phyloP scores from a whole-genome alignment of 2,329 filamentous ascomycete species.

The Pseudocercospora crystallina region DNA sequence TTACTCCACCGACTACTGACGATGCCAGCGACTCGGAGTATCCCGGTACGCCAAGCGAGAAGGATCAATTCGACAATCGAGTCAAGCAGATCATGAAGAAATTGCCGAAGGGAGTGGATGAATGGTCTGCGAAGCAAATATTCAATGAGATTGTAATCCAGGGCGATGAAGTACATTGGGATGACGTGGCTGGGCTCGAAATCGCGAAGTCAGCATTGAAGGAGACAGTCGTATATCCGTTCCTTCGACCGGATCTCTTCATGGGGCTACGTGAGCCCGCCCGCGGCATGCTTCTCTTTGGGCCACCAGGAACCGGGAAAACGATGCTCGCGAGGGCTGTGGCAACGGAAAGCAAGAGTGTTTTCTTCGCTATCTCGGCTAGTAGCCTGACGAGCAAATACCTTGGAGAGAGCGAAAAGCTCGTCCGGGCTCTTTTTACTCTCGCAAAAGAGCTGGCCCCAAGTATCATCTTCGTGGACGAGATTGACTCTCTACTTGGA shows the following conservation, averaged over 20 bases:
- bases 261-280: constrained; percentile 93
- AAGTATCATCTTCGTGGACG: constrained; percentile 97
- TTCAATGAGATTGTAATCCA: constrained; percentile 93
- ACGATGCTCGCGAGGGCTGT: constrained; percentile 96
- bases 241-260: constrained; percentile 91
- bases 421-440: constrained; percentile 86
- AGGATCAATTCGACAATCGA: constrained; percentile 60
- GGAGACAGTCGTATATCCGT: constrained; percentile 95
- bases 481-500: constrained; percentile 92
- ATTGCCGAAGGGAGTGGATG: constrained; percentile 78
- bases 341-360: constrained; percentile 89
- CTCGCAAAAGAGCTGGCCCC: constrained; percentile 87
- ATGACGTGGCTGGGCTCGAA: constrained; percentile 86
- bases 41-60: constrained; percentile 30
- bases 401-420: constrained; percentile 92
- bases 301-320: constrained; percentile 95
- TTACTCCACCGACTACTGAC: constrained; percentile 46
- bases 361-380: constrained; percentile 95
- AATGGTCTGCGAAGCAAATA: constrained; percentile 81
- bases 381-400: constrained; percentile 95
- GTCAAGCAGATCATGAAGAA: constrained; percentile 69
- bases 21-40: constrained; percentile 47
- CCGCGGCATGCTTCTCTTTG: constrained; percentile 91
- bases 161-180: constrained; percentile 93
- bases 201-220: constrained; percentile 88